Percentiles rank a stretch among this genome's conserved stretches.
Conservation (phyloP, 345 rosid genomes). For the Salix purpurea region DNA sequence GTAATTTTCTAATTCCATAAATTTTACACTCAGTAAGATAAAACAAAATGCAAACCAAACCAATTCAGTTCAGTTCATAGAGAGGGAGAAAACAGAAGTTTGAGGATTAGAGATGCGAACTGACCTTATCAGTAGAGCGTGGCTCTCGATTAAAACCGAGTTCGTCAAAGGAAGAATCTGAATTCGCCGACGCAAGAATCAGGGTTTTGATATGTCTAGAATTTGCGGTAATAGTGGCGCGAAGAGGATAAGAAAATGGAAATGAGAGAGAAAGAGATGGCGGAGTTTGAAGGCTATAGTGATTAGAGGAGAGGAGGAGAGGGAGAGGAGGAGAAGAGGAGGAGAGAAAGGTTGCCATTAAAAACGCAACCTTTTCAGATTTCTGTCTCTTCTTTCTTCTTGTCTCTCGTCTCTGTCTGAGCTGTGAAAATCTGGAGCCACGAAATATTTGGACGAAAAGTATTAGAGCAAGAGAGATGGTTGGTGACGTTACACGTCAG, state of each 20-base stretch:
- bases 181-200: constrained; percentile 27
- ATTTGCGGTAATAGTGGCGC: constrained; percentile 1
- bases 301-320: background rate
- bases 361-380: background rate
- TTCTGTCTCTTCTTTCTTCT: background rate
- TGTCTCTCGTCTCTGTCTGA: background rate
- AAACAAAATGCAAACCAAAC: background rate
- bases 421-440: background rate
- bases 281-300: background rate
- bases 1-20: background rate
- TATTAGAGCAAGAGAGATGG: background rate
- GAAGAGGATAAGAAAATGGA: background rate
- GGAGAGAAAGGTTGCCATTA: constrained; percentile 16
- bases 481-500: background rate
- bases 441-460: background rate
- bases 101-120: background rate
- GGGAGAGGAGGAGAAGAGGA: background rate
- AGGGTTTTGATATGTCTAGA: constrained; percentile 28
- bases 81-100: background rate
- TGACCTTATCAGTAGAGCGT: constrained; percentile 42
- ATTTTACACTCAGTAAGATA: background rate
- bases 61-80: background rate
- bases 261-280: background rate
- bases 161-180: constrained; percentile 50
- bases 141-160: constrained; percentile 31